Conservation (phyloP, 495 filamentous ascomycete species). For the Cenococcum geophilum region DNA sequence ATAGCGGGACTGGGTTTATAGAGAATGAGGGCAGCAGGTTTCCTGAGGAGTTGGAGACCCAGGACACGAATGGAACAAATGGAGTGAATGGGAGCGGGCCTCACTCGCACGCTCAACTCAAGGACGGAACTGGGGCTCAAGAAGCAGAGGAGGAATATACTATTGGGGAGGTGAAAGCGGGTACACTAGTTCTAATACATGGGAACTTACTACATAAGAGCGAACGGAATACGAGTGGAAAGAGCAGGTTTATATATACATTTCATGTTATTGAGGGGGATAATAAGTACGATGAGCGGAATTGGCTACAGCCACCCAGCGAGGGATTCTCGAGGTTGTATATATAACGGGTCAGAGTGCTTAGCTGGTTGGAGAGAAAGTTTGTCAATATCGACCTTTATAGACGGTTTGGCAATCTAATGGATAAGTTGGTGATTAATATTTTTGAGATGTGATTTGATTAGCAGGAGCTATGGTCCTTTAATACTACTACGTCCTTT, state of each 20-base stretch:
- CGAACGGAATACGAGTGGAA: slow-evolving; percentile 76
- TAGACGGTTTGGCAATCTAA: no score
- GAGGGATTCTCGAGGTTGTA: slow-evolving; percentile 70
- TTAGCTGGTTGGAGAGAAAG: background rate
- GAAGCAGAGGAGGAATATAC: slow-evolving; percentile 52
- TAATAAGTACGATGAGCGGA: slow-evolving; percentile 72
- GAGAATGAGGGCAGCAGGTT: slow-evolving; percentile 44
- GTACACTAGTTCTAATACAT: slow-evolving; percentile 87
- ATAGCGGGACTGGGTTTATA: slow-evolving; percentile 51
- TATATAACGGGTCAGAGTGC: background rate
- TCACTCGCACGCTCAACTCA: no score
- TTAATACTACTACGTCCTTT: no score
- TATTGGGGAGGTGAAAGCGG: slow-evolving; percentile 75
- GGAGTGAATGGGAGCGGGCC: slow-evolving; percentile 6
- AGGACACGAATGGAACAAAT: slow-evolving; percentile 17
- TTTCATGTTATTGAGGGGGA: slow-evolving; percentile 95
- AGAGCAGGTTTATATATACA: slow-evolving; percentile 91
- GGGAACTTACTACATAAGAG: slow-evolving; percentile 96
- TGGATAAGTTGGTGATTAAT: no score
- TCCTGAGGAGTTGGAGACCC: slow-evolving; percentile 43
- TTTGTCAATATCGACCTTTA: no score
- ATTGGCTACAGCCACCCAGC: slow-evolving; percentile 84
- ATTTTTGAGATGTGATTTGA: no score
- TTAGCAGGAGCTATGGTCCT: no score
- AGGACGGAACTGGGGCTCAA: slow-evolving; percentile 22